phyloP scores from a whole-genome alignment of 169 alveolate genomes.

The Eimeria sp. region DNA sequence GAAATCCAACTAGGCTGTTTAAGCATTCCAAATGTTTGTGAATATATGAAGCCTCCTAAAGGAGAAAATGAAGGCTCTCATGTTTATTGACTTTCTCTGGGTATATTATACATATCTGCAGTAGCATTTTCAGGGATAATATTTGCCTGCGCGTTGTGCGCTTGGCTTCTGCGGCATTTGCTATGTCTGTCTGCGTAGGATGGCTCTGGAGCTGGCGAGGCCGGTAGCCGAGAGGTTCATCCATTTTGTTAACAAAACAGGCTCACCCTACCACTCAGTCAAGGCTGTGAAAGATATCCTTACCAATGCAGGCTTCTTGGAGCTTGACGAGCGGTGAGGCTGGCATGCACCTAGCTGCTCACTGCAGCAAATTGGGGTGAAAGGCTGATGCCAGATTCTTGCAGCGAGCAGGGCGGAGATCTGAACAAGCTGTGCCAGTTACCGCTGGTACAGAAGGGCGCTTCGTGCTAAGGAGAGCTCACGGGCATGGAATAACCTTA shows the following conservation, averaged over 20 bases:
- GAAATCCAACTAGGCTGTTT: background rate
- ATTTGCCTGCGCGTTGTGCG: background rate
- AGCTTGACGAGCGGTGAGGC: constrained; percentile 83
- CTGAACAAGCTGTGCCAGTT: constrained; percentile 92
- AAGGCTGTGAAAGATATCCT: constrained; percentile 83
- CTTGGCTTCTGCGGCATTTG: background rate
- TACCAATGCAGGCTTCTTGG: constrained; percentile 81
- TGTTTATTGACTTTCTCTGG: background rate
- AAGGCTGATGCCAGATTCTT: background rate
- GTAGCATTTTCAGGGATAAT: background rate
- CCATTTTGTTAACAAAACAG: constrained; percentile 89
- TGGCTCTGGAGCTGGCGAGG: constrained; percentile 70
- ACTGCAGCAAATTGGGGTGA: background rate
- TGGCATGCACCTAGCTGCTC: background rate
- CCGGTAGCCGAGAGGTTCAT: constrained; percentile 84
- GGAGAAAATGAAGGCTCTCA: background rate
- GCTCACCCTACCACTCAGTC: constrained; percentile 92
- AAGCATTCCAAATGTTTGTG: background rate
- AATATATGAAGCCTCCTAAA: background rate
- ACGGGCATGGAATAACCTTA: background rate
- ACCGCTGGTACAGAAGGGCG: constrained; percentile 88
- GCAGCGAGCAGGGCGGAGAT: background rate
- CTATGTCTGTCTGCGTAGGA: background rate
- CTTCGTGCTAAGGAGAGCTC: constrained; percentile 74
- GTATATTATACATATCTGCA: background rate